These are phyloP conservation scores for Myxozyma sirexii DNA, from an alignment of 805 yeast species.

Conservation along the genomic window DNA sequence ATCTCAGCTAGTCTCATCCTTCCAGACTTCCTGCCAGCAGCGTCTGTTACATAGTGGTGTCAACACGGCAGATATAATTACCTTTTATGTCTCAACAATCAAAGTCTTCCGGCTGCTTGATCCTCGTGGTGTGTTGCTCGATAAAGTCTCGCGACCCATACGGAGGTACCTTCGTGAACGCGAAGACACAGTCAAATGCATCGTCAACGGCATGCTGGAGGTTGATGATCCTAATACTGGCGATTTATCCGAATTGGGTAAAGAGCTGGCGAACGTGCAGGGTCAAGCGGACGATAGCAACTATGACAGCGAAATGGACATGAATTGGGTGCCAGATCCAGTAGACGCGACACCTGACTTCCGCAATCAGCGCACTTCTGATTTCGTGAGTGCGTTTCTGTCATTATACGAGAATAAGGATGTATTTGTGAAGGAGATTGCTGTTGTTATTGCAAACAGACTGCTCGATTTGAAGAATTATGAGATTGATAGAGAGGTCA, in stretches of 20 bases:
- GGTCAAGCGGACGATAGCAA: conserved; percentile 24
- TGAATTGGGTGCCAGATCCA: conserved; percentile 83
- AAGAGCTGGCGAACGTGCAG: conserved; percentile 21
- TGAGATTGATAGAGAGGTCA: conserved; percentile 36
- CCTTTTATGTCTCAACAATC: conserved; percentile 70
- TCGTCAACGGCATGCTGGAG: conserved; percentile 71
- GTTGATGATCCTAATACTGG: conserved; percentile 50
- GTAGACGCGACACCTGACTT: conserved; percentile 89
- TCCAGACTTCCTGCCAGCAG: conserved; percentile 48
- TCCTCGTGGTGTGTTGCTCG: conserved; percentile 81
- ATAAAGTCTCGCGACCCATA: conserved; percentile 75
- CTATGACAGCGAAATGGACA: conserved; percentile 50
- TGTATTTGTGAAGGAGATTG: conserved; percentile 65
- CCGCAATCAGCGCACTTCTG: conserved; percentile 45
- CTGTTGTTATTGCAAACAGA: conserved; percentile 59
- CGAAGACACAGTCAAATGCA: conserved; percentile 66
- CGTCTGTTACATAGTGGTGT: conserved; percentile 76
- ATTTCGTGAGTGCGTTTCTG: conserved; percentile 69
- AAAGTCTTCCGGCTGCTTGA: conserved; percentile 75
- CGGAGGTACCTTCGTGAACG: conserved; percentile 70
- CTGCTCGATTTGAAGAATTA: conserved; percentile 48
- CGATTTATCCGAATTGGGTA: conserved; percentile 57
- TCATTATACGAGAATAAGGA: conserved; percentile 73
- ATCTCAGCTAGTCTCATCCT: conserved; percentile 53
- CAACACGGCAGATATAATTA: conserved; percentile 71